Conservation (phyloP, 2,329 filamentous ascomycete species). For the Trichoderma harzianum region DNA sequence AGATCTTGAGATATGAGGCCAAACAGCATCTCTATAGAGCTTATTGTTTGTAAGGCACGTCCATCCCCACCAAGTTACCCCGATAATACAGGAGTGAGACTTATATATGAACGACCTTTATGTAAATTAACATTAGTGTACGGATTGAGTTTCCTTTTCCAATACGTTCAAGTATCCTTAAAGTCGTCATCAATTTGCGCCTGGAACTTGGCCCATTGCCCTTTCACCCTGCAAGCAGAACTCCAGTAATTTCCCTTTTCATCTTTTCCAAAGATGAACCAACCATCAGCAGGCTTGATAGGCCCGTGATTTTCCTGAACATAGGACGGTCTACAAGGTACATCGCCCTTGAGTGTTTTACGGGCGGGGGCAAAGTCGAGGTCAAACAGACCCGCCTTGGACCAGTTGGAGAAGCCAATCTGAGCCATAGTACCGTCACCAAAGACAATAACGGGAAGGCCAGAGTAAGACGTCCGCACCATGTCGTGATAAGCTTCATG, state of each 20-base stretch:
- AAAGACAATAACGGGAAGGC: not conserved
- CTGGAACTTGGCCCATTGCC: not conserved
- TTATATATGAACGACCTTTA: no score
- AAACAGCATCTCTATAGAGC: no score
- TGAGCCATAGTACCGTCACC: not conserved
- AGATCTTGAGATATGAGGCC: no score
- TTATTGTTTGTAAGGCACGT: not conserved
- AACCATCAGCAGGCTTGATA: not conserved
- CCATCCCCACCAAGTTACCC: no score
- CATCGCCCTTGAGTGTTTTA: not conserved
- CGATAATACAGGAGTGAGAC: no score
- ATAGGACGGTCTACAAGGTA: not conserved
- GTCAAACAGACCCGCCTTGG: not conserved
- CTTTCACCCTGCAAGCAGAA: not conserved
- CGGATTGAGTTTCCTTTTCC: not conserved
- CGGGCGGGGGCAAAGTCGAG: not conserved
- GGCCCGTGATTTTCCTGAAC: not conserved
- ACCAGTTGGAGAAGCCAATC: not conserved
- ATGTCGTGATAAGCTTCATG: not conserved
- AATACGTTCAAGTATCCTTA: not conserved
- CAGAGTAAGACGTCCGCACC: not conserved
- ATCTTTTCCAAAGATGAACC: not conserved
- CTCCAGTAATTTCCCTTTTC: not conserved
- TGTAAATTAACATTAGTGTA: no score
- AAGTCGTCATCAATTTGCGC: not conserved